Conservation (phyloP, 225 moss, liverwort and hornwort species). For the Pseudoscleropodium purum region DNA sequence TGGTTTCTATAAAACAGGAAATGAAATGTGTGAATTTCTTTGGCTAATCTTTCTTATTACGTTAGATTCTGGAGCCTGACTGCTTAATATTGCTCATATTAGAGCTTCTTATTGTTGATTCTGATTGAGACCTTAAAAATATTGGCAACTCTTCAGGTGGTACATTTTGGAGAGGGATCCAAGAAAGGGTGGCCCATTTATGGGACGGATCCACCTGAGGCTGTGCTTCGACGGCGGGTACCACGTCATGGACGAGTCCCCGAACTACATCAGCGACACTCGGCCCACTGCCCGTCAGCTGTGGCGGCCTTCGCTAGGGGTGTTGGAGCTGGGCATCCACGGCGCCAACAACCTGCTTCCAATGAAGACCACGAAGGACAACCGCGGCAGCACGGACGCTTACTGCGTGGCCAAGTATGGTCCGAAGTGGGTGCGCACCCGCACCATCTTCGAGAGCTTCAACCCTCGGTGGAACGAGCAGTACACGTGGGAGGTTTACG, state of each 20-base stretch:
- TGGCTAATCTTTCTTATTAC: background rate
- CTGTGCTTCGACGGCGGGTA: conserved; percentile 86
- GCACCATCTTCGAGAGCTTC: conserved; percentile 79
- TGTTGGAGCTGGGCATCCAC: conserved; percentile 76
- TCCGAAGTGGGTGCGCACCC: conserved; percentile 83
- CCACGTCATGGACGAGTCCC: conserved; percentile 82
- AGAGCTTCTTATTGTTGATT: background rate
- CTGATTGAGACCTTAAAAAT: background rate
- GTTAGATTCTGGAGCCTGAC: background rate
- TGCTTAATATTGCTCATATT: no score
- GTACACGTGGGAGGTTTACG: conserved; percentile 95
- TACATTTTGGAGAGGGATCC: conserved; percentile 60
- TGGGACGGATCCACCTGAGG: conserved; percentile 71
- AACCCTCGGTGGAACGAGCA: conserved; percentile 93
- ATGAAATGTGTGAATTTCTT: background rate
- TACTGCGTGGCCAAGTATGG: conserved; percentile 93
- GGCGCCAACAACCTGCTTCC: conserved; percentile 74
- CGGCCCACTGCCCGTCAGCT: conserved; percentile 74
- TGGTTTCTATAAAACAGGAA: background rate
- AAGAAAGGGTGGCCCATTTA: conserved; percentile 59
- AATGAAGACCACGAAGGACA: conserved; percentile 65
- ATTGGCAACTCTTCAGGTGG: conserved; percentile 21
- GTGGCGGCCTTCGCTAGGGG: conserved; percentile 72
- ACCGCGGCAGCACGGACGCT: conserved; percentile 53
- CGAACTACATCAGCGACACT: conserved; percentile 69